Base-by-base conservation (phyloP, 1,139 yeast genomes). In the Lodderomyces elongisporus region DNA sequence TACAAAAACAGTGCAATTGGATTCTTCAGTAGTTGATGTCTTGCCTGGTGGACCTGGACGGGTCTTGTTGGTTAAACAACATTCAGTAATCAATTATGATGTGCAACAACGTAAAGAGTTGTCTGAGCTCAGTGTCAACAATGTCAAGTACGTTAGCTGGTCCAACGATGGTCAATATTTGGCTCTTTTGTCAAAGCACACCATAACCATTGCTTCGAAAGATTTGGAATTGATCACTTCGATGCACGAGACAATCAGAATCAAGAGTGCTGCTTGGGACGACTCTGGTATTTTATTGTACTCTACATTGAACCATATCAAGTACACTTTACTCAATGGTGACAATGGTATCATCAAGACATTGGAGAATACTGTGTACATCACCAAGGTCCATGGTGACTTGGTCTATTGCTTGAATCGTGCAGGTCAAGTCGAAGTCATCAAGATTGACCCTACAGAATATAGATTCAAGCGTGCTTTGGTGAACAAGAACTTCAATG, bases 251-350 rank as follows among this genome's bases (percentile, higher is more conserved):
- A 91, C 98, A 4, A 91, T 93, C 47, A 75, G 98, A 59, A 87
- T 93, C 52, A 93, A 93, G 68, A 82, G 95, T 64, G 97, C 96
- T 31, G 88, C 95, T 9, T 93, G 97, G 97, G 98, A 91, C 57
- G 96, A 88, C 49, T 70, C 85, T 31, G 93, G 93, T 31, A 95
- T 93, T 25, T 72, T 93, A 56, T 72, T 93, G 47, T 93, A 89
- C 60, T 83, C 96, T 17, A 93, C 99, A 15, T 73, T 93, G 56
- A 91, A 91, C 62, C 99, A 93, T 57, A 83, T 93, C 62, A 91
- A 91, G 63, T 93, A 91, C 61, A 82, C 94, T 32, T 69, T 93
- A 51, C 70, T 89, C 54, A 91, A 89, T 53, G 98, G 98, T 48
- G 98, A 93, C 54, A 79, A 71, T 49, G 98, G 98, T 48, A 88